These are phyloP conservation scores for Ascochyta viciae-villosae DNA, from an alignment of 2,329 filamentous ascomycete genomes.

Conservation along the genomic window DNA sequence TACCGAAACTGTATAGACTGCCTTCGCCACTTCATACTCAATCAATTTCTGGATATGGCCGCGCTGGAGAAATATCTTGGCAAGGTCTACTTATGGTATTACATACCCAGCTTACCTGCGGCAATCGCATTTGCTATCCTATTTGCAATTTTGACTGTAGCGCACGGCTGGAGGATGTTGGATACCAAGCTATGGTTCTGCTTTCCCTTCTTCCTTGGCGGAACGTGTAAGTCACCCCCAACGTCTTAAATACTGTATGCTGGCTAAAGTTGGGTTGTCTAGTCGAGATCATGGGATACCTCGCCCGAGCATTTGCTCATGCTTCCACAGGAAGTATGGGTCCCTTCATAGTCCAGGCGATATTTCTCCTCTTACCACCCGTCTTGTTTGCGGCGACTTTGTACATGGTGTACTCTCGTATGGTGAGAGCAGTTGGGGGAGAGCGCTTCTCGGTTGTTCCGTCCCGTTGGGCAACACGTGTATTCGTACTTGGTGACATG, in stretches of 20 bases:
- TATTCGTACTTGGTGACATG: constrained; percentile 53
- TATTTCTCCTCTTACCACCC: constrained; percentile 51
- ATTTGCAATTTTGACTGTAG: constrained; percentile 51
- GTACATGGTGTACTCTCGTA: constrained; percentile 53
- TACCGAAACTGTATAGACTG: no score
- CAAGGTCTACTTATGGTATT: constrained; percentile 33
- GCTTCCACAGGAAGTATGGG: constrained; percentile 34
- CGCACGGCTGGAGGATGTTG: constrained; percentile 53
- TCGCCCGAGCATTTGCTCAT: constrained; percentile 53
- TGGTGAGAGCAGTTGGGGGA: constrained; percentile 47
- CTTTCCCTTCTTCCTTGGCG: constrained; percentile 55
- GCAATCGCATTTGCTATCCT: constrained; percentile 57
- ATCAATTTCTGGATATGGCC: constrained; percentile 8
- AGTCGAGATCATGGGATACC: constrained; percentile 62
- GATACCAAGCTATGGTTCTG: constrained; percentile 56
- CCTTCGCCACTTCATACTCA: no score
- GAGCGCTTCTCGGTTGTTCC: constrained; percentile 51
- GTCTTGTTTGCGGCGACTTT: constrained; percentile 53
- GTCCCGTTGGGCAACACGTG: constrained; percentile 56
- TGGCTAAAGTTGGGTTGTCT: background rate
- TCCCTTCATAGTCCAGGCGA: constrained; percentile 50
- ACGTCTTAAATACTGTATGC: background rate
- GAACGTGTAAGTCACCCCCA: constrained; percentile 47
- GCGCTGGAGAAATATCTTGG: constrained; percentile 19
- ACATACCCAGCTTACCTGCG: constrained; percentile 53